A percentile compares a stretch with the other conserved stretches of the same genome.
These are phyloP conservation scores for Peniophora sp. DNA, from an alignment of 1,284 basidiomycete species.

Conservation along the genomic window DNA sequence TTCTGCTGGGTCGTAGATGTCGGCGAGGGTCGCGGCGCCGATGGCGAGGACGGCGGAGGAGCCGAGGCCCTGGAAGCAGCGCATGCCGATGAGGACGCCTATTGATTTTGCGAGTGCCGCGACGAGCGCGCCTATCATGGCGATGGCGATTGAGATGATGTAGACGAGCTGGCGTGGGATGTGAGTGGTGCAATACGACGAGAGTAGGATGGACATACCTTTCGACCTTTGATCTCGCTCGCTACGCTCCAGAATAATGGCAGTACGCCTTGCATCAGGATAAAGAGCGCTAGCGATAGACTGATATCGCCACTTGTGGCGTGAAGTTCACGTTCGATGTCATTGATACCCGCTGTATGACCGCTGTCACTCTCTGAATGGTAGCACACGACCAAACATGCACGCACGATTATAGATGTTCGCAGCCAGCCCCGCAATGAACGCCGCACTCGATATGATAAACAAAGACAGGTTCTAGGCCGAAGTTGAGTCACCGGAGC, in stretches of 20 bases:
- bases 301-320: constrained; percentile 67
- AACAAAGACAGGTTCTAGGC: constrained; percentile 48
- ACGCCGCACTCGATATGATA: constrained; percentile 51
- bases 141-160: constrained; percentile 51
- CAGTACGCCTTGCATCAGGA: constrained; percentile 66
- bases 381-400: too few species aligned
- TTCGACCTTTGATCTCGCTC: constrained; percentile 76
- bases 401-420: constrained; percentile 64
- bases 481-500: too few species aligned
- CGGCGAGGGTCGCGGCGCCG: constrained; percentile 76
- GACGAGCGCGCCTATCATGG: constrained; percentile 56
- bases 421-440: constrained; percentile 62
- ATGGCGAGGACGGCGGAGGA: constrained; percentile 62
- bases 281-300: constrained; percentile 69
- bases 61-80: constrained; percentile 62
- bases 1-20: constrained; percentile 75
- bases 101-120: constrained; percentile 64
- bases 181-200: background rate
- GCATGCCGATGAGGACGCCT: constrained; percentile 63
- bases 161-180: constrained; percentile 49
- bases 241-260: constrained; percentile 68
- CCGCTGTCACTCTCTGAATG: background rate
- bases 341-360: constrained; percentile 51
- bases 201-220: constrained; percentile 35
- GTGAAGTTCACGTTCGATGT: constrained; percentile 57